Evolutionary conservation across 257 asterid species (phyloP), one percentile per base, ranked within the genome.

Genomic region (Thymus quinquecostatus): DNA sequence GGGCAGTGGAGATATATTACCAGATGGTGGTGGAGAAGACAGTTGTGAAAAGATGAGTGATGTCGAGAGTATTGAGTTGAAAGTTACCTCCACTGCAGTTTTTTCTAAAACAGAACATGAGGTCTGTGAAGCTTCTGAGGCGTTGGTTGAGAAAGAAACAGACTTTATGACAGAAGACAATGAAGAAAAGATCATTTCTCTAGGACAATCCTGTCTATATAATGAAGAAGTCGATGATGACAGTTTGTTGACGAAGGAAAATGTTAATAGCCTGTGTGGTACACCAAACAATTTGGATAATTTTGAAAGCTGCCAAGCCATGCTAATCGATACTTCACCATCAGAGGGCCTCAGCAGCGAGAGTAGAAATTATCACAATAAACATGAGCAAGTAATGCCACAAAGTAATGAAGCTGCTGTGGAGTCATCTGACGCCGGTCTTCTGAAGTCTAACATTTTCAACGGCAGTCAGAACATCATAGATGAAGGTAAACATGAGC

Each of bases 71-170:
- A 57, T 68, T 54, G 77, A 45, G 59, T 27, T 69, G 59, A 38
- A 56, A 43, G 74, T 64, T 40, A 29, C 44, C 29, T 41, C 54
- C 48, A 65, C 34, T 34, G 7, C 59, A 13, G 77, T 29, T 64
- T 36, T 64, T 60, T 63, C 70, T 49, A 69, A 57, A 55, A 53
- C 60, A 73, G 70, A 68, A 40, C n/a, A 34, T 68, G 64, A 69
- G 68, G 64, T n/a, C 21, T 67, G 29, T 50, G 77, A 69, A 76
- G 80, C 77, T 71, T 74, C 69, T 2, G 34, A 13, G 67, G 74
- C 61, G 68, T 72, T 61, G 73, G 49, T 65, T 55, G 50, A 14
- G 60, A 68, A 32, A 70, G 77, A 57, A 72, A 58, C 66, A 38
- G 30, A 34, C 67, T 28, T 50, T 50, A 8, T 36, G 60, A 28